Evolutionary conservation across 768 basidiomycete species (phyloP).

Genomic region (Clitopilus passeckerianus): DNA sequence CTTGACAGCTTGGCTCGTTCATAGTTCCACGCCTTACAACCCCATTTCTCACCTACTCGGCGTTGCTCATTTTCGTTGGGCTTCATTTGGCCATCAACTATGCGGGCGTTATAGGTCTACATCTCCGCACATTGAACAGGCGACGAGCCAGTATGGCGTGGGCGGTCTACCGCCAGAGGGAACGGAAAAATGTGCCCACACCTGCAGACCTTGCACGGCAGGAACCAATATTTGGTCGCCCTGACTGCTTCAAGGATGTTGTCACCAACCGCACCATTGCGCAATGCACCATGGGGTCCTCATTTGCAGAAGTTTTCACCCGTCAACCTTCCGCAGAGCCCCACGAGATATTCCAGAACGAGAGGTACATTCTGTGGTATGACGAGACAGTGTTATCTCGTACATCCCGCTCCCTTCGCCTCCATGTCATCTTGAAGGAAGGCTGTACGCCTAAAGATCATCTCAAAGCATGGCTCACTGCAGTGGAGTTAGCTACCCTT

Average conservation of each 20-base stretch:
- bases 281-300: conserved; percentile 45
- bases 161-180: conserved; percentile 29
- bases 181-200: conserved; percentile 12
- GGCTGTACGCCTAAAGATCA: conserved; percentile 42
- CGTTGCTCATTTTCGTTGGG: conserved; percentile 44
- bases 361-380: conserved; percentile 54
- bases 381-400: conserved; percentile 20
- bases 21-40: conserved; percentile 53
- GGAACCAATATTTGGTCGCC: conserved; percentile 40
- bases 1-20: conserved; percentile 52
- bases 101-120: conserved; percentile 52
- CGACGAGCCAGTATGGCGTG: conserved; percentile 55
- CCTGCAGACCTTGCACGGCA: conserved; percentile 33
- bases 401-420: conserved; percentile 12
- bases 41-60: conserved; percentile 40
- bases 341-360: conserved; percentile 33
- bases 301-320: conserved; percentile 29
- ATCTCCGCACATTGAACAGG: conserved; percentile 53
- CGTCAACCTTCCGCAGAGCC: conserved; percentile 22
- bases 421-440: conserved; percentile 48
- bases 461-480: conserved; percentile 52
- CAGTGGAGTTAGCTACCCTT: conserved; percentile 28
- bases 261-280: conserved; percentile 31
- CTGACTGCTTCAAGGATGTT: conserved; percentile 32
- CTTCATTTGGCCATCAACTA: conserved; percentile 58